Evolutionary conservation across 805 yeast genomes (phyloP).

Genomic region (Blastobotrys peoriensis): DNA sequence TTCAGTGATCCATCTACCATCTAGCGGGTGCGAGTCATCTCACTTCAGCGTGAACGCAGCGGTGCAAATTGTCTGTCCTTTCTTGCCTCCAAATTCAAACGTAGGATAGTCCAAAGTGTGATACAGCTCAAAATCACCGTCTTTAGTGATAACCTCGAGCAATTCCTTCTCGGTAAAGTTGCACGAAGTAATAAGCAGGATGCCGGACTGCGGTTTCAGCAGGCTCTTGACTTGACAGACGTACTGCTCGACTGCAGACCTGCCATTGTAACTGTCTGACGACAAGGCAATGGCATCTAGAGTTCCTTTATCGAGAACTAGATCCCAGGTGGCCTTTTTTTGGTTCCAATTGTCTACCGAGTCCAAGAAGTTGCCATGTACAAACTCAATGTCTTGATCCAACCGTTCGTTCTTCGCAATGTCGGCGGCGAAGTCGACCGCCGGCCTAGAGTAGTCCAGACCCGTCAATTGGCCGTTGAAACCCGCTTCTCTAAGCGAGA

Average conservation of each 20-base stretch:
- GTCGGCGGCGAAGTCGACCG: conserved; percentile 66
- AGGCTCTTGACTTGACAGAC: conserved; percentile 52
- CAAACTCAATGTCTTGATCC: conserved; percentile 40
- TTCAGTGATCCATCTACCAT: too few relatives aligned
- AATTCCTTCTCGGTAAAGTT: conserved; percentile 86
- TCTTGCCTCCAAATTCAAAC: conserved; percentile 82
- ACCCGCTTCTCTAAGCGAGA: conserved; percentile 61
- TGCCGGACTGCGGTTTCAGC: conserved; percentile 50
- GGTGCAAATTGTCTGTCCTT: conserved; percentile 84
- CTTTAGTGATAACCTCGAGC: conserved; percentile 43
- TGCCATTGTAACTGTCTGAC: background rate
- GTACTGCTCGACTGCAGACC: conserved; percentile 40
- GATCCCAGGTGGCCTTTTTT: conserved; percentile 47
- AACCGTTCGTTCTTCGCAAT: conserved; percentile 39
- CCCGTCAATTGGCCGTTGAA: conserved; percentile 58
- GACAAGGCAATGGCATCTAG: conserved; percentile 93
- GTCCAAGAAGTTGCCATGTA: conserved; percentile 63
- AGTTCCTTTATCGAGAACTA: conserved; percentile 91
- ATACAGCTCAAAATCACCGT: conserved; percentile 49
- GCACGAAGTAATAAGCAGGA: conserved; percentile 80
- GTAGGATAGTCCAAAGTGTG: conserved; percentile 68
- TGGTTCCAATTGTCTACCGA: conserved; percentile 27
- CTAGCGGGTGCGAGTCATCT: too few relatives aligned
- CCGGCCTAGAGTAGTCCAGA: conserved; percentile 76
- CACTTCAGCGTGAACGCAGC: conserved; percentile 52